phyloP scores from a whole-genome alignment of 2,329 filamentous ascomycete genomes.

The Neofusicoccum parvum region DNA sequence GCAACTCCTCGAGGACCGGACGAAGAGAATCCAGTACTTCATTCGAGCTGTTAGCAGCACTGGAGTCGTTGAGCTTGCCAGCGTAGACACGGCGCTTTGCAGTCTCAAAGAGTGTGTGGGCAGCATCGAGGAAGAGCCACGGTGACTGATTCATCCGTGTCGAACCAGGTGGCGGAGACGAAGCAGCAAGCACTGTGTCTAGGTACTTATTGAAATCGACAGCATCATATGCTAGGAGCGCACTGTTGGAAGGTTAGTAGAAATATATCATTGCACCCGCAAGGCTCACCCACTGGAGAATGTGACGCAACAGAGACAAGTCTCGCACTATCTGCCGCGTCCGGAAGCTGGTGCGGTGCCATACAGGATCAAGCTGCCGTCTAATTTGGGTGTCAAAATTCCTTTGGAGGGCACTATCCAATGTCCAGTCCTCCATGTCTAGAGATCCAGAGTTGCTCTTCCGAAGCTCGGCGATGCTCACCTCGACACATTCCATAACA shows the following conservation, averaged over 20 bases:
- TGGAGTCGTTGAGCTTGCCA: conserved; percentile 63
- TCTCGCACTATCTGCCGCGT: conserved; percentile 94
- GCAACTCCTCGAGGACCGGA: conserved; percentile 88
- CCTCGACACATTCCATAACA: conserved; percentile 93
- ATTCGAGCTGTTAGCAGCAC: conserved; percentile 43
- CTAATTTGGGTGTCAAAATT: conserved; percentile 90
- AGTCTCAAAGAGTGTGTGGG: conserved; percentile 89
- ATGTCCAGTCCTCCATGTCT: conserved; percentile 95
- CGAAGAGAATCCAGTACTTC: conserved; percentile 64
- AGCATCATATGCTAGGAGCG: conserved; percentile 81
- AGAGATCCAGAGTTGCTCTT: conserved; percentile 80
- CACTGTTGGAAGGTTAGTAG: conserved; percentile 37
- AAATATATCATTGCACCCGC: neutral
- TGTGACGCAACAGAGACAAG: conserved; percentile 76
- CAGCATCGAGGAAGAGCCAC: conserved; percentile 94
- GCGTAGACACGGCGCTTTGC: conserved; percentile 87
- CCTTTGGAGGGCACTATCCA: conserved; percentile 87
- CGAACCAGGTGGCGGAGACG: conserved; percentile 84
- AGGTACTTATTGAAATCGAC: conserved; percentile 91
- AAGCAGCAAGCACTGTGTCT: conserved; percentile 89
- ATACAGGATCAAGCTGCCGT: conserved; percentile 90
- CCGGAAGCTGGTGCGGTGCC: conserved; percentile 94
- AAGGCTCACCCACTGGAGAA: conserved; percentile 66
- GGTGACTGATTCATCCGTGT: conserved; percentile 88
- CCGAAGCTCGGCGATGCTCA: conserved; percentile 89